These are phyloP conservation scores for Gypsophila paniculata DNA, from an alignment of 179 eudicot species.

Conservation along the genomic window DNA sequence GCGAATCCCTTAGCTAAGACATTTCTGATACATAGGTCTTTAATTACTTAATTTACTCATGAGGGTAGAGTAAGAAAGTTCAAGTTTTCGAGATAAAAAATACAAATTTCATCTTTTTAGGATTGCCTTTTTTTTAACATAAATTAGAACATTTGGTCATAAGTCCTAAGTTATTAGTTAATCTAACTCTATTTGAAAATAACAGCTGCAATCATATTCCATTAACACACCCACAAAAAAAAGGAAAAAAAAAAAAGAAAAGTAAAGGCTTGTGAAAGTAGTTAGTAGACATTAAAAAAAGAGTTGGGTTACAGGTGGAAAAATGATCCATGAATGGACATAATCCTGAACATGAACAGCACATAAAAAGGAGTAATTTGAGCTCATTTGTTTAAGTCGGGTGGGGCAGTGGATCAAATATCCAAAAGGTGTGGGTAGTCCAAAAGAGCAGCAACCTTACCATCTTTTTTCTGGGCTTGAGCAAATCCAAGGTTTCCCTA, in stretches of 20 bases:
- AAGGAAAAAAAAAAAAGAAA: too few species aligned
- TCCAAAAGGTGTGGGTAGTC: slow-evolving; percentile 1
- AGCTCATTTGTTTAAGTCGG: not conserved
- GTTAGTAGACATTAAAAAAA: not conserved
- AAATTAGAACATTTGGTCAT: too few species aligned
- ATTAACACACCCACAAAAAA: not conserved
- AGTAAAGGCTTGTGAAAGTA: not conserved
- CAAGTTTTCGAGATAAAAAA: not conserved
- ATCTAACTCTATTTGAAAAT: too few species aligned
- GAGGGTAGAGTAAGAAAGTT: too few species aligned
- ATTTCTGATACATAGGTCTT: too few species aligned
- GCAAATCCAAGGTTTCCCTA: slow-evolving; percentile 16
- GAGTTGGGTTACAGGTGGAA: not conserved
- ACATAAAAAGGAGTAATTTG: not conserved
- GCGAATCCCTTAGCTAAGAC: too few species aligned
- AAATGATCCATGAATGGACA: not conserved
- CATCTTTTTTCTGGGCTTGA: slow-evolving; percentile 3
- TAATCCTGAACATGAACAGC: not conserved
- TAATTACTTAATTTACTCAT: too few species aligned
- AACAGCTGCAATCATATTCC: not conserved
- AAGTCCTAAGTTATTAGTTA: too few species aligned
- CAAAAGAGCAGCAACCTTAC: not conserved
- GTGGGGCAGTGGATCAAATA: not conserved
- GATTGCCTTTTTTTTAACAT: too few species aligned
- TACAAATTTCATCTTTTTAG: too few species aligned